Conservation (phyloP, 441 rosid species). For the Euphorbia corollata region DNA sequence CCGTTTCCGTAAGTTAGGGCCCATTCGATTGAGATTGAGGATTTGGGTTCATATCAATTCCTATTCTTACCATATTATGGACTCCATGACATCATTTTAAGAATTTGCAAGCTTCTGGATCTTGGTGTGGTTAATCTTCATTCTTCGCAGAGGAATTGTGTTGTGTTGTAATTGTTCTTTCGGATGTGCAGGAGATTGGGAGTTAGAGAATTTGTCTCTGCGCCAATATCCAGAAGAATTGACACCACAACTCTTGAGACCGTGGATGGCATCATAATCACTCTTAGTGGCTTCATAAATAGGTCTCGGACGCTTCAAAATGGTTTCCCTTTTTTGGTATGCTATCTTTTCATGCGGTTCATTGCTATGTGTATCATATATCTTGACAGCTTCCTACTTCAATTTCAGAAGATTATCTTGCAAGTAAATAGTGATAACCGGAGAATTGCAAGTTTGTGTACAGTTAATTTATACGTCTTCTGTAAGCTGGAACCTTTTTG, state of each 20-base stretch:
- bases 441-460: not conserved
- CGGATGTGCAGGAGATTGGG: slow-evolving; percentile 27
- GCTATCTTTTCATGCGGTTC: not conserved
- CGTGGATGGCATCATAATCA: slow-evolving; percentile 48
- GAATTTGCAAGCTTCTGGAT: not conserved
- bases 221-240: slow-evolving; percentile 47
- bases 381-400: not conserved
- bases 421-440: not conserved
- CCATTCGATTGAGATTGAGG: not conserved
- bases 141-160: not conserved
- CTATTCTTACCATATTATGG: not conserved
- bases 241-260: slow-evolving; percentile 55
- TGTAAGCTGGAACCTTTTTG: not conserved
- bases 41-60: not conserved
- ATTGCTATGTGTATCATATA: slow-evolving; percentile 9
- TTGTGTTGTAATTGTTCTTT: not conserved
- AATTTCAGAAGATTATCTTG: slow-evolving; percentile 26
- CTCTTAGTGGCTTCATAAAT: slow-evolving; percentile 52
- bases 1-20: not conserved
- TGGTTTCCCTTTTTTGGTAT: slow-evolving; percentile 55
- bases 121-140: not conserved
- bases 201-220: slow-evolving; percentile 45
- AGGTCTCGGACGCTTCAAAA: slow-evolving; percentile 30
- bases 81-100: not conserved
- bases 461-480: not conserved